phyloP scores from a whole-genome alignment of 345 rosid genomes.

The Rhodamnia rubescens region DNA sequence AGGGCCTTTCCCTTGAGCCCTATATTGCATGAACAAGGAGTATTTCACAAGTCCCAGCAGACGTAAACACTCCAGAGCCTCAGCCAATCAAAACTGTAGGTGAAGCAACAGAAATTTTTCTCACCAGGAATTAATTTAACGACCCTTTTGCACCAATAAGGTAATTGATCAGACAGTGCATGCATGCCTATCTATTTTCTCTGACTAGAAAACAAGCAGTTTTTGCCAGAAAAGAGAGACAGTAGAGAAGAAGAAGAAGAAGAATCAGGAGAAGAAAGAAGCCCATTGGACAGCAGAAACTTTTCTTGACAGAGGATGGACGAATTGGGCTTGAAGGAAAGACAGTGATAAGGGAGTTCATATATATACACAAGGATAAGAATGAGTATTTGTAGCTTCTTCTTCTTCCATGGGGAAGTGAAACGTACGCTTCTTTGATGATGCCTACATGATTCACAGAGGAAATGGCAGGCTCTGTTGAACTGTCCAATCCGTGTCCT shows the following conservation, averaged over 20 bases:
- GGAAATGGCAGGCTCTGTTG: slow-evolving; percentile 4
- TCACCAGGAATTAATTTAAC: not conserved
- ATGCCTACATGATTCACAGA: slow-evolving; percentile 1
- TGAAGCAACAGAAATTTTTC: not conserved
- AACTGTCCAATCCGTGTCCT: slow-evolving; percentile 2
- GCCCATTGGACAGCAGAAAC: slow-evolving; percentile 14
- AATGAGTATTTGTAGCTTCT: not conserved
- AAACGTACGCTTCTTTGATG: slow-evolving; percentile 1
- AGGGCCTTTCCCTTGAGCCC: not conserved
- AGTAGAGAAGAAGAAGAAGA: not conserved
- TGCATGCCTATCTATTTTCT: not conserved
- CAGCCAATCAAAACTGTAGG: not conserved
- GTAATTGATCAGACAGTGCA: not conserved
- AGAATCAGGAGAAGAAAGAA: not conserved
- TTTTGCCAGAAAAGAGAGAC: slow-evolving; percentile 20
- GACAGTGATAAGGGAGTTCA: not conserved
- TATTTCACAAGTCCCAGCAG: not conserved
- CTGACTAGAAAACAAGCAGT: not conserved
- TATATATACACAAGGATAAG: not conserved
- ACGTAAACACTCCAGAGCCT: not conserved
- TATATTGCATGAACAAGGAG: not conserved
- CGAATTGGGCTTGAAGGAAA: slow-evolving; percentile 9
- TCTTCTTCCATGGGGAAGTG: not conserved
- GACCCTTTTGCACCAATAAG: not conserved
- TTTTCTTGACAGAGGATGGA: slow-evolving; percentile 14